Base-by-base conservation (phyloP, 2,329 filamentous ascomycete species). In the Penicillium janthinellum region DNA sequence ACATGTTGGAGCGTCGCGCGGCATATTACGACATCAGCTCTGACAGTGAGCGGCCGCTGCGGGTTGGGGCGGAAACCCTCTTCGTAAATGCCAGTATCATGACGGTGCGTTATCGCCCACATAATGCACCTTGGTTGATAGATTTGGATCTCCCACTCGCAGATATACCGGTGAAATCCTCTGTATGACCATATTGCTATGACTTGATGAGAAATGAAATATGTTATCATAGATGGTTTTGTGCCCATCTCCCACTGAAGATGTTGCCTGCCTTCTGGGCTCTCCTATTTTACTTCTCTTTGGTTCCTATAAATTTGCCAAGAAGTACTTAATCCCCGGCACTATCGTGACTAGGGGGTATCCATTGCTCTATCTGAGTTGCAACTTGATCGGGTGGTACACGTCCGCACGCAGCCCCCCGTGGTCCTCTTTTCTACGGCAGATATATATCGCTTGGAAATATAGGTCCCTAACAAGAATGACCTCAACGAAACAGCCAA, bases 51-150 rank as follows among this genome's bases (percentile, higher is more conserved):
- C 65, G 15, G 59, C 70, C 60, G 38, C 61, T 85, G 57, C 64
- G 67, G 49, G 73, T 75, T 54, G 83, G 83, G 0, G 70, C 78
- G 57, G 82, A 86, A 70, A 86, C 84, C 3, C 59, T 86, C 41
- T 82, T 86, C 72, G 77, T 86, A 11, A 87, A 87, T 73, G 84
- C 84, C 2, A 82, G 83, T 65, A 82, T 87, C 52, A 82, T 86
- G 75, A 79, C 79, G 39, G 68, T 82, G 12, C 61, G 63, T 12
- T 85, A 86, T 70, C 67, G 71, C 37, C 78, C 83, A 6, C 63
- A 71, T 34, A 82, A 87, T 71, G 81, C 78, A 39, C 82, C 84
- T 1, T 86, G 83, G 82, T 59, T 86, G 44, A 77, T 87, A 34
- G 83, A 86, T 73, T 47, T 86, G 54, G 81, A 86, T 69, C 66